Conservation (phyloP, 2,329 filamentous ascomycete species). For the Lasiodiplodia theobromae region DNA sequence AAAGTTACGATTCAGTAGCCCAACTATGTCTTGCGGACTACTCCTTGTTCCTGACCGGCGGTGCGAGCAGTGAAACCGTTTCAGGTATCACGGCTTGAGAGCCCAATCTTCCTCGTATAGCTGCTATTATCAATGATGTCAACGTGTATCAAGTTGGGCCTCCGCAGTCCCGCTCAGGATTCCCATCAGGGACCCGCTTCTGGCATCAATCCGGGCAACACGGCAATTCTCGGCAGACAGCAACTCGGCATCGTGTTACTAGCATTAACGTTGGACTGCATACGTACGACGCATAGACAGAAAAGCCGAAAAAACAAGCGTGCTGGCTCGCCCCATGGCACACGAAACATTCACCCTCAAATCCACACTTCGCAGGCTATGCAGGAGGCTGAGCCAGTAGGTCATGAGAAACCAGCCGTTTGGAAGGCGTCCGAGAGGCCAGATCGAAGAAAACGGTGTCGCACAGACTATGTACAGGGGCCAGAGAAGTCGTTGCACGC, state of each 20-base stretch:
- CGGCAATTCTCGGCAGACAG: background rate
- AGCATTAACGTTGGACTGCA: slow-evolving; percentile 10
- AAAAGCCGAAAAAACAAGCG: slow-evolving; percentile 21
- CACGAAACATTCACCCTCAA: slow-evolving; percentile 1
- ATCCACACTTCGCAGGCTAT: slow-evolving; percentile 11
- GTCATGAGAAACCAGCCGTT: background rate
- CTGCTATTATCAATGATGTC: background rate
- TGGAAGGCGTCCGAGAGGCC: slow-evolving; percentile 12
- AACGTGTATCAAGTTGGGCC: slow-evolving; percentile 12
- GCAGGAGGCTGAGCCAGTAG: slow-evolving; percentile 1
- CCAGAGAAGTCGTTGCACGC: slow-evolving; percentile 18
- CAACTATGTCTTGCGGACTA: background rate
- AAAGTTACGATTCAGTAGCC: slow-evolving; percentile 15
- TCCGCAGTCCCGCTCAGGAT: background rate
- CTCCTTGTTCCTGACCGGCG: slow-evolving; percentile 7
- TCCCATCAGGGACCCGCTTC: background rate
- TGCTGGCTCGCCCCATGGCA: slow-evolving; percentile 2
- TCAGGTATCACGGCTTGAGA: slow-evolving; percentile 4
- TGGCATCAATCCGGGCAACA: background rate
- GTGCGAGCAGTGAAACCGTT: slow-evolving; percentile 6
- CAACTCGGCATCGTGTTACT: slow-evolving; percentile 15
- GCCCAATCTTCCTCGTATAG: slow-evolving; percentile 7
- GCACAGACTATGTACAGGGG: slow-evolving; percentile 21
- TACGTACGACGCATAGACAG: slow-evolving; percentile 16
- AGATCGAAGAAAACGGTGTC: background rate